Evolutionary conservation across 225 moss, liverwort and hornwort species (phyloP), one percentile per base, ranked within the genome.

Genomic region (Physcomitrellopsis africana): DNA sequence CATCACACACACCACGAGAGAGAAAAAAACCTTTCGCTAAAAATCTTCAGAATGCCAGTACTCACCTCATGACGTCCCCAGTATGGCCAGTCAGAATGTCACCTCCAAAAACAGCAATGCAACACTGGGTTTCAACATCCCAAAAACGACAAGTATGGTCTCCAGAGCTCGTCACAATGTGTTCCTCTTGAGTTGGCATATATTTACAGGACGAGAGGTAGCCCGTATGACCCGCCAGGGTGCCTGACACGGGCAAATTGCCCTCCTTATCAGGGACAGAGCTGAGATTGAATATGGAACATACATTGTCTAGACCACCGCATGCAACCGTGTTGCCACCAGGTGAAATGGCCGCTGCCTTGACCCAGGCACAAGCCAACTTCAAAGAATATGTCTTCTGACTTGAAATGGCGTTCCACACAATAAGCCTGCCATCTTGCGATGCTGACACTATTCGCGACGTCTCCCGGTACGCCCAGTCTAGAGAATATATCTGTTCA

Each of bases 141-240:
- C 99, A 99, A 56, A 99, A 85, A 61, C 95, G 85, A 72, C 99
- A 99, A 29, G 99, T 93, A 65, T 93, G 93, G 79, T 99, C 99
- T 62, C 93, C 95, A 15, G 99, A 99, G 84, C 95, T 89, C 26
- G 95, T 99, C 14, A 99, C 80, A n/a, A 99, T 91, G 17, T 86
- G 89, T 23, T 89, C 81, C 71, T 95, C 93, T 67, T 84, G 86
- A 75, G 80, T 72, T 24, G 94, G 95, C 7, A 99, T 78, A 79
- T 89, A 99, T 75, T 95, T 89, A 85, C 99, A 99, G 74, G 93
- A 90, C 10, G 99, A 95, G 74, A 99, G 88, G 75, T 99, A 99
- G 10, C 93, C 90, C 74, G 82, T 86, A 54, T 99, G 99, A 44
- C 95, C 99, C 37, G 75, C 76, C 32, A 99, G 80, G 16, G 93